phyloP scores from a whole-genome alignment of 352 stramenopile species.

The Pythium dissimile region DNA sequence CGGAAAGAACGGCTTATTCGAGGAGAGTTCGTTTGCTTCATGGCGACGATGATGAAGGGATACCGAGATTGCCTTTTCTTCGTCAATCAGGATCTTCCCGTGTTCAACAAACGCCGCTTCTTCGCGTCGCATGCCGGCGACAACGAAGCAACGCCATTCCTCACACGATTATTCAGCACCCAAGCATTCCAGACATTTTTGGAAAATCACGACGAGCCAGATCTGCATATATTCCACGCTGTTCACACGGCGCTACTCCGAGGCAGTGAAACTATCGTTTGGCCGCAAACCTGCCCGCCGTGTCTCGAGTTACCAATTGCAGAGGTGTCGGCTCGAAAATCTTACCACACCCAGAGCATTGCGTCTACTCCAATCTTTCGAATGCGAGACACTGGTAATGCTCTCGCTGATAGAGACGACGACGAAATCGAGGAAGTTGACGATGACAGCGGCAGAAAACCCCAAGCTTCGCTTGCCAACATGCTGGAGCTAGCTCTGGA shows the following conservation, averaged over 20 bases:
- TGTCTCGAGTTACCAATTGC: slow-evolving; percentile 41
- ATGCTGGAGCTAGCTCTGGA: slow-evolving; percentile 17
- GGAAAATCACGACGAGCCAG: slow-evolving; percentile 63
- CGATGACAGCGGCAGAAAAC: background rate
- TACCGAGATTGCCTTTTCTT: slow-evolving; percentile 87
- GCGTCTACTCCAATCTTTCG: slow-evolving; percentile 26
- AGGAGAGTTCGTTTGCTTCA: slow-evolving; percentile 72
- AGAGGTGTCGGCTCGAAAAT: background rate
- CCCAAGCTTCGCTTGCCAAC: background rate
- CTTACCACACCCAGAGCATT: background rate
- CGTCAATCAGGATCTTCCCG: slow-evolving; percentile 79
- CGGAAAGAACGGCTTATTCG: slow-evolving; percentile 59
- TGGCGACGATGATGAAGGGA: slow-evolving; percentile 61
- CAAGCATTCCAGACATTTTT: slow-evolving; percentile 82
- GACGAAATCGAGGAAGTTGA: background rate
- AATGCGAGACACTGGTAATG: slow-evolving; percentile 8
- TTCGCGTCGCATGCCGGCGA: slow-evolving; percentile 54
- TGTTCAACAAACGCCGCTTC: slow-evolving; percentile 87
- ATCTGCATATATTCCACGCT: slow-evolving; percentile 78
- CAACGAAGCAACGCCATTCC: slow-evolving; percentile 60
- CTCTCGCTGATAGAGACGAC: background rate
- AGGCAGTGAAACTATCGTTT: slow-evolving; percentile 30
- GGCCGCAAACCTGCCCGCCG: slow-evolving; percentile 15
- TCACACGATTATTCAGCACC: slow-evolving; percentile 65
- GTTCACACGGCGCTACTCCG: slow-evolving; percentile 64